A percentile compares a stretch with the other conserved stretches of the same genome.
phyloP scores from a whole-genome alignment of 176 grass and related monocot genomes.

The Dendrocalamus sinicus region DNA sequence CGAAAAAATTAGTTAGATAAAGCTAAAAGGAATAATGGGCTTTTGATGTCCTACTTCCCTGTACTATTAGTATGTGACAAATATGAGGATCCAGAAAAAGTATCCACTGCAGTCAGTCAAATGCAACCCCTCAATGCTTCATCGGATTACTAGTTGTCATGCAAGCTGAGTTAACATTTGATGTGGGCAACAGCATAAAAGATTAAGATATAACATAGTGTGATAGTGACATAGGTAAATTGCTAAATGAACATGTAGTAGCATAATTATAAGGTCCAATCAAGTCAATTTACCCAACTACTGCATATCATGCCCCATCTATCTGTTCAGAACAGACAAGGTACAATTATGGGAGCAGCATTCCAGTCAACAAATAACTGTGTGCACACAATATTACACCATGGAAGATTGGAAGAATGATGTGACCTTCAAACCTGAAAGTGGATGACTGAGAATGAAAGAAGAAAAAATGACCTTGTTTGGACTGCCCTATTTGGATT shows the following conservation, averaged over 20 bases:
- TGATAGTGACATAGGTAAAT: not conserved
- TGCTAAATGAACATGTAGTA: not conserved
- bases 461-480: constrained; percentile 61
- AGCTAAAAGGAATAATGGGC: not conserved
- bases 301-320: not conserved
- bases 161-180: not conserved
- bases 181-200: not conserved
- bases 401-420: not conserved
- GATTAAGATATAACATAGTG: not conserved
- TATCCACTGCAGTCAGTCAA: not conserved
- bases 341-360: not conserved
- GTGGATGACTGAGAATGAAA: not conserved
- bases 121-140: not conserved
- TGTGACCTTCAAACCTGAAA: constrained; percentile 33
- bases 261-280: not conserved
- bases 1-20: not conserved
- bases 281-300: not conserved
- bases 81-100: not conserved
- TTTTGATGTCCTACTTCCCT: not conserved
- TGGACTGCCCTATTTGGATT: constrained; percentile 57
- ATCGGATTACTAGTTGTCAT: not conserved
- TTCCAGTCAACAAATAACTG: constrained; percentile 3
- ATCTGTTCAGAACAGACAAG: not conserved
- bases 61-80: not conserved
- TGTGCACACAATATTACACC: not conserved